These are phyloP conservation scores for Termitomyces sp. DNA, from an alignment of 1,284 basidiomycete genomes.

Conservation along the genomic window DNA sequence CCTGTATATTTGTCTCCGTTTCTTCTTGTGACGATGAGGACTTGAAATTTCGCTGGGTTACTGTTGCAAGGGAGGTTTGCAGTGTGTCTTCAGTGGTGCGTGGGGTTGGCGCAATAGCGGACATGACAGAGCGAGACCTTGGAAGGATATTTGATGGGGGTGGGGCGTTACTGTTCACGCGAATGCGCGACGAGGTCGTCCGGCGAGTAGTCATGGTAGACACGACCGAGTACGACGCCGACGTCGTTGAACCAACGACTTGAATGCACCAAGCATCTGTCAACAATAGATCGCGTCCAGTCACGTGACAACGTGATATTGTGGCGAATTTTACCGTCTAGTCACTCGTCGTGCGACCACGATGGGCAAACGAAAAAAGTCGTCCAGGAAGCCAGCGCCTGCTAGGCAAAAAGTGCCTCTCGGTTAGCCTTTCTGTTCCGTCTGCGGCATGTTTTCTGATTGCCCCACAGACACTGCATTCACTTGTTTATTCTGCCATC, in stretches of 20 bases:
- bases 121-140: constrained; percentile 35
- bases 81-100: constrained; percentile 23
- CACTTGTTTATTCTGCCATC: constrained; percentile 87
- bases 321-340: neutral
- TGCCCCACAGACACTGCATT: constrained; percentile 62
- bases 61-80: constrained; percentile 13
- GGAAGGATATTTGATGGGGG: constrained; percentile 20
- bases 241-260: constrained; percentile 3
- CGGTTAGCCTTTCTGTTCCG: constrained; percentile 40
- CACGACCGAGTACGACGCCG: constrained; percentile 6
- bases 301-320: constrained; percentile 13
- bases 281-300: constrained; percentile 24
- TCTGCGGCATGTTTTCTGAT: constrained; percentile 3
- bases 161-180: constrained; percentile 21
- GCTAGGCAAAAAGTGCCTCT: constrained; percentile 61
- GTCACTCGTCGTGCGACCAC: constrained; percentile 11
- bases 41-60: constrained; percentile 12
- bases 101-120: constrained; percentile 26
- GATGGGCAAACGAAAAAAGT: constrained; percentile 87
- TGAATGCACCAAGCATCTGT: constrained; percentile 10
- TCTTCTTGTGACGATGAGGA: constrained; percentile 32
- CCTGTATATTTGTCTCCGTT: constrained; percentile 77
- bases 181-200: constrained; percentile 39
- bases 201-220: constrained; percentile 49
- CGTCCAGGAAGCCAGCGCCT: constrained; percentile 65